These are phyloP conservation scores for Panicum miliaceum DNA, from an alignment of 176 grass and related monocot genomes.

Conservation along the genomic window DNA sequence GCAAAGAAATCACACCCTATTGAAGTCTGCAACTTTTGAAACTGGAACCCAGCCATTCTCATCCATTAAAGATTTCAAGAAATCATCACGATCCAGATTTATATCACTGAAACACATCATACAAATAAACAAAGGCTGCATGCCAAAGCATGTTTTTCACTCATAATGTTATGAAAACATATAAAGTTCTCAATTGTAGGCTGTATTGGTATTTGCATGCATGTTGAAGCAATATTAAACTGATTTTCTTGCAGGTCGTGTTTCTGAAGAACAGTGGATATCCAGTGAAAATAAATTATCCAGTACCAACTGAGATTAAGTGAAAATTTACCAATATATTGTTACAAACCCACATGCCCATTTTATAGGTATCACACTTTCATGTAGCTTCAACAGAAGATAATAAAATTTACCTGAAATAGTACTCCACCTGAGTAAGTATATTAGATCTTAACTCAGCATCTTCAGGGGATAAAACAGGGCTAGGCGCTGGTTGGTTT, in stretches of 20 bases:
- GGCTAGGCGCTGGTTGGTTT: constrained; percentile 44
- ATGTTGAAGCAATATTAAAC: constrained; percentile 10
- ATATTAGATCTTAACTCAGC: constrained; percentile 65
- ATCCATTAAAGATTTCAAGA: constrained; percentile 83
- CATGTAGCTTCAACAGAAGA: constrained; percentile 20
- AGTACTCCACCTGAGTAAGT: constrained; percentile 73
- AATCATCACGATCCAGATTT: constrained; percentile 69
- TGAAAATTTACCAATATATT: background rate
- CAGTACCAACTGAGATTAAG: constrained; percentile 5
- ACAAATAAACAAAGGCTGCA: constrained; percentile 26
- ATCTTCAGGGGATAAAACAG: constrained; percentile 50
- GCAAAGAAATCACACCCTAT: constrained; percentile 63
- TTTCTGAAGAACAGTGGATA: background rate
- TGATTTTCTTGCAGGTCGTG: background rate
- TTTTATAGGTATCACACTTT: constrained; percentile 10
- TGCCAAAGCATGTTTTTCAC: background rate
- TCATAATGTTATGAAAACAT: background rate
- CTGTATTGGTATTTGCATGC: background rate
- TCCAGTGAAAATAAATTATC: constrained; percentile 18
- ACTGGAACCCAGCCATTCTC: constrained; percentile 73
- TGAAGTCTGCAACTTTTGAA: constrained; percentile 79
- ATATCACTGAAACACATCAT: constrained; percentile 51
- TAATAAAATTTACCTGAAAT: constrained; percentile 64
- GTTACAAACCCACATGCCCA: background rate
- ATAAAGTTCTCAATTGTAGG: background rate